Conservation (phyloP, 805 yeast genomes). For the Torulaspora gathmanii region DNA sequence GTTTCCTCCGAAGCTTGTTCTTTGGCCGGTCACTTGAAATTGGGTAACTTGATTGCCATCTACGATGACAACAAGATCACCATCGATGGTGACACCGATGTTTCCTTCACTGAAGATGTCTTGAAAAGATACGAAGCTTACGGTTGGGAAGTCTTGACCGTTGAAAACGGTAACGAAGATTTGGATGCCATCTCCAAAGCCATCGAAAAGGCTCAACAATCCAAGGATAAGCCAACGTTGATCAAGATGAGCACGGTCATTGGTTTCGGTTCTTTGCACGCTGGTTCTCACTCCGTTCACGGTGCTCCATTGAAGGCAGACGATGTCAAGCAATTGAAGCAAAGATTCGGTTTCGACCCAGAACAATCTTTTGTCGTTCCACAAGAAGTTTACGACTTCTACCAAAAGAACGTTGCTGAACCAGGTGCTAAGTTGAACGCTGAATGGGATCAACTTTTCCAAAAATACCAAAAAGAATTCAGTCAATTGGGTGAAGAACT, state of each 20-base stretch:
- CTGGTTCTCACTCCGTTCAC: constrained; percentile 90
- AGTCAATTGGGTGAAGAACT: constrained; percentile 78
- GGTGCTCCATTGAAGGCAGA: constrained; percentile 95
- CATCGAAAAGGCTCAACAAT: constrained; percentile 72
- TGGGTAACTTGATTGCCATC: constrained; percentile 88
- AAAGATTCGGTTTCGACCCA: constrained; percentile 83
- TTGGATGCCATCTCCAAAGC: constrained; percentile 66
- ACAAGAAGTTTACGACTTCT: constrained; percentile 72
- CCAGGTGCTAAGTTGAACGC: constrained; percentile 64
- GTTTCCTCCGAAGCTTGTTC: constrained; percentile 91
- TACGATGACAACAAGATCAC: constrained; percentile 97
- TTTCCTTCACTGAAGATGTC: constrained; percentile 93
- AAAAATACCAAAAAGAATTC: constrained; percentile 58
- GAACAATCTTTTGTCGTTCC: constrained; percentile 74
- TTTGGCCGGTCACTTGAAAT: constrained; percentile 91
- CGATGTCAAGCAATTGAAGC: constrained; percentile 83
- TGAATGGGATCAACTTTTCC: constrained; percentile 68
- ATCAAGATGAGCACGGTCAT: constrained; percentile 86
- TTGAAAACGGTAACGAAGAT: constrained; percentile 78
- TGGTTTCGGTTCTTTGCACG: constrained; percentile 83
- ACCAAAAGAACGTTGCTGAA: constrained; percentile 48
- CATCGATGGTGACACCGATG: constrained; percentile 87
- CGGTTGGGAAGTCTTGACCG: constrained; percentile 86
- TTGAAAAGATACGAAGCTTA: constrained; percentile 78
- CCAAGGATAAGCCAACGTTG: constrained; percentile 77